These are phyloP conservation scores for Cenchrus purpureus DNA, from an alignment of 176 grass and related monocot genomes.

Conservation along the genomic window DNA sequence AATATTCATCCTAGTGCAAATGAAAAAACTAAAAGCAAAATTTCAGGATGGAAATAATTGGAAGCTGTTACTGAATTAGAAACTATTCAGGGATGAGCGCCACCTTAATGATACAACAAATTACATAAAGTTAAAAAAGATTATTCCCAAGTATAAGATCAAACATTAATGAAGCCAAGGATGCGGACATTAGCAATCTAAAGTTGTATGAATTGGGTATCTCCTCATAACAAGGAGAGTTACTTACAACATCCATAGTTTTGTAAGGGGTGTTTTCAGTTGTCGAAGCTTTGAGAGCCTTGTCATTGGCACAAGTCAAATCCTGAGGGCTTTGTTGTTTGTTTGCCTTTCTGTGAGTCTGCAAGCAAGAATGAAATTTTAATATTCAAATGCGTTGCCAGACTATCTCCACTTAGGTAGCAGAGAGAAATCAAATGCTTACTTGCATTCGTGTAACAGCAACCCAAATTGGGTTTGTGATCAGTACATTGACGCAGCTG, in stretches of 20 bases:
- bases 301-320: constrained; percentile 50
- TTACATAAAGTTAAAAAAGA: not conserved
- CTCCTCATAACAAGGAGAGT: not conserved
- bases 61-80: not conserved
- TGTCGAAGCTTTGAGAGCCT: constrained; percentile 41
- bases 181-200: not conserved
- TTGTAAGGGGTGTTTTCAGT: constrained; percentile 70
- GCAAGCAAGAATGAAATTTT: constrained; percentile 33
- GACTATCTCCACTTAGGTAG: constrained; percentile 4
- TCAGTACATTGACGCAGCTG: constrained; percentile 91
- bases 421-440: constrained; percentile 24
- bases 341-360: constrained; percentile 83
- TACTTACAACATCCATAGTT: constrained; percentile 69
- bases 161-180: not conserved
- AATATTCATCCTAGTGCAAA: not conserved
- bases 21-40: constrained; percentile 16
- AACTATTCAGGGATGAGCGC: constrained; percentile 4
- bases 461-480: constrained; percentile 98
- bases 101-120: constrained; percentile 17
- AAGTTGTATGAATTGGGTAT: not conserved
- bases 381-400: constrained; percentile 11
- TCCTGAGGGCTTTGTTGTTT: constrained; percentile 53
- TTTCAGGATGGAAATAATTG: not conserved
- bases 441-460: constrained; percentile 93
- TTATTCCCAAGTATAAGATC: not conserved